Conservation (phyloP, 75 land plant species). For the Sequoiadendron giganteum region DNA sequence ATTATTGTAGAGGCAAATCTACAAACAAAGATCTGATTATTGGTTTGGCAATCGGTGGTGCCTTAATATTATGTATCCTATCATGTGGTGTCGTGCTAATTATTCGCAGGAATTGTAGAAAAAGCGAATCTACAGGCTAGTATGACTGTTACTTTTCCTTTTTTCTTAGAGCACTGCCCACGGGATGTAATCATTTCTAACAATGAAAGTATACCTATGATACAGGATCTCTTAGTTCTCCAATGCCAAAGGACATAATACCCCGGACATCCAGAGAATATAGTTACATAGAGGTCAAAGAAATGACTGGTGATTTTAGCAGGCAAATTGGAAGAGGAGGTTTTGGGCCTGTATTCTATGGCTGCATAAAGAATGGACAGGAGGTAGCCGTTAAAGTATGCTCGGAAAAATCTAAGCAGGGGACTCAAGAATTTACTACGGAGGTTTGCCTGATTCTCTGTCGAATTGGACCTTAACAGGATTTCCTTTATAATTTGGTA, state of each 20-base stretch:
- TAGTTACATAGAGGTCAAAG: conserved; percentile 20
- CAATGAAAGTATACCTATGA: neutral
- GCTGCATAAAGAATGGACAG: conserved; percentile 22
- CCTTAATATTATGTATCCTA: neutral
- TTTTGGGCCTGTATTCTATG: conserved; percentile 54
- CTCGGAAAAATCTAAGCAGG: conserved; percentile 27
- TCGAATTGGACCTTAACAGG: neutral
- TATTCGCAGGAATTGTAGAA: neutral
- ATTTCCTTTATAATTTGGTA: neutral
- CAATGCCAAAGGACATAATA: neutral
- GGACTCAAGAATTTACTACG: conserved; percentile 25
- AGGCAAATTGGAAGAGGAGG: conserved; percentile 41
- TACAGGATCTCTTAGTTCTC: neutral
- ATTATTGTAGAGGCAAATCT: neutral
- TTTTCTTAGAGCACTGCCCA: neutral
- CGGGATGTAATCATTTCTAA: neutral
- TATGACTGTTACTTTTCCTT: neutral
- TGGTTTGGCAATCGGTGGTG: neutral
- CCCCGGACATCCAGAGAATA: conserved; percentile 13
- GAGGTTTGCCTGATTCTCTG: conserved; percentile 17
- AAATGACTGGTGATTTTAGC: conserved; percentile 34
- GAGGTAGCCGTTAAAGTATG: conserved; percentile 48
- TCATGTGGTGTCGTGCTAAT: neutral
- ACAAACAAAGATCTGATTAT: neutral
- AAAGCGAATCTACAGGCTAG: neutral